These are phyloP conservation scores for Blastocystis sp. DNA, from an alignment of 352 stramenopile genomes.

Conservation along the genomic window DNA sequence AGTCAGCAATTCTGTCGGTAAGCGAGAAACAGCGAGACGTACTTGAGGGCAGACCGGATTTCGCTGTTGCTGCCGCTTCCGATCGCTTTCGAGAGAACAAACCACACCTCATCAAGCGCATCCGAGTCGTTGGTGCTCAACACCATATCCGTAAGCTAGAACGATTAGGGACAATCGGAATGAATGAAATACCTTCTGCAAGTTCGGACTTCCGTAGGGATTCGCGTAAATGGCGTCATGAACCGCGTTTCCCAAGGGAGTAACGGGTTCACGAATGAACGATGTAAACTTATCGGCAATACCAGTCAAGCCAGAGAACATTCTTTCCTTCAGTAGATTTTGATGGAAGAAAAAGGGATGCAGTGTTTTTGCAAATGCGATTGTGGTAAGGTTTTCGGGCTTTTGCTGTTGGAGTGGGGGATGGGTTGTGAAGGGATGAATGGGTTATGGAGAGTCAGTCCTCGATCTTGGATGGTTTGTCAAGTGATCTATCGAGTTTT, in stretches of 20 bases:
- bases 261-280: constrained; percentile 72
- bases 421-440: too few relatives aligned
- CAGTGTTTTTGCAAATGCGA: constrained; percentile 54
- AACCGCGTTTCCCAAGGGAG: constrained; percentile 69
- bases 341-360: neutral
- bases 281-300: constrained; percentile 63
- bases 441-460: too few relatives aligned
- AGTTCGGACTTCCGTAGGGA: constrained; percentile 25
- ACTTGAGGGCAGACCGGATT: constrained; percentile 55
- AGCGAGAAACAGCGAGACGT: neutral
- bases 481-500: too few relatives aligned
- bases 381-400: too few relatives aligned
- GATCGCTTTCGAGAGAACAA: constrained; percentile 57
- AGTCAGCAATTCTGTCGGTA: constrained; percentile 52
- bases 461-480: too few relatives aligned
- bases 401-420: too few relatives aligned
- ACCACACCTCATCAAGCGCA: constrained; percentile 73
- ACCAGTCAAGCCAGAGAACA: constrained; percentile 72
- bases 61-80: constrained; percentile 42
- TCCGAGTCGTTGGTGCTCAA: constrained; percentile 60
- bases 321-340: constrained; percentile 27
- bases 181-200: constrained; percentile 37
- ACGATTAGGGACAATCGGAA: neutral
- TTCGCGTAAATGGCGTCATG: constrained; percentile 70
- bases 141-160: constrained; percentile 72